Conservation (phyloP, 2,329 filamentous ascomycete genomes). For the Paracamarosporium sp. region DNA sequence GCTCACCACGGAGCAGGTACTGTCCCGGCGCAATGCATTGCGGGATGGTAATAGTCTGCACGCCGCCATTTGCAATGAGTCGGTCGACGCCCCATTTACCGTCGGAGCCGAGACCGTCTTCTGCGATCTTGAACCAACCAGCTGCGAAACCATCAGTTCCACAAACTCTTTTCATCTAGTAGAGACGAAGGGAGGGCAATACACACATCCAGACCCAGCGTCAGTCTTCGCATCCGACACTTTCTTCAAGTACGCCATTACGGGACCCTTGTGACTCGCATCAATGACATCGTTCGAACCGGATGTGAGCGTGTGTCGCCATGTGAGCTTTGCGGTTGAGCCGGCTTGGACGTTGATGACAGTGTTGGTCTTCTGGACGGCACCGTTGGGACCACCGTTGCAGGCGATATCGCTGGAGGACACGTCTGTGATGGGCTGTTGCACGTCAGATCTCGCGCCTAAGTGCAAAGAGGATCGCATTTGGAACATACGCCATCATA, state of each 20-base stretch:
- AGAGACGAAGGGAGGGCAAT: slow-evolving; percentile 5
- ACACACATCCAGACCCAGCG: slow-evolving; percentile 32
- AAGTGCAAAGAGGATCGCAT: background rate
- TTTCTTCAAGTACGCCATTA: slow-evolving; percentile 65
- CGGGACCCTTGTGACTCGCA: slow-evolving; percentile 62
- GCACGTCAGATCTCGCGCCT: slow-evolving; percentile 36
- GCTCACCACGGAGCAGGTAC: slow-evolving; percentile 52
- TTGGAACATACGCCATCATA: slow-evolving; percentile 38
- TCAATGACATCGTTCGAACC: slow-evolving; percentile 63
- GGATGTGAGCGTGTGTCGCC: slow-evolving; percentile 62
- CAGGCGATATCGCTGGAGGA: slow-evolving; percentile 62
- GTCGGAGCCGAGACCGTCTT: slow-evolving; percentile 46
- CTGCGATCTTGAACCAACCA: slow-evolving; percentile 44
- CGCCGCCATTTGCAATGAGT: slow-evolving; percentile 49
- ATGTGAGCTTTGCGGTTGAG: slow-evolving; percentile 59
- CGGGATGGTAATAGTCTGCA: slow-evolving; percentile 49
- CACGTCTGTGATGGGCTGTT: slow-evolving; percentile 61
- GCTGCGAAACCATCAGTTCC: slow-evolving; percentile 3
- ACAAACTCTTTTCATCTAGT: background rate
- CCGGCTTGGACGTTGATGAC: slow-evolving; percentile 54
- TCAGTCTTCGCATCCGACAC: slow-evolving; percentile 55
- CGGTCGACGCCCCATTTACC: slow-evolving; percentile 44
- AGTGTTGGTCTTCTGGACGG: slow-evolving; percentile 39
- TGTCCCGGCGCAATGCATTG: slow-evolving; percentile 44
- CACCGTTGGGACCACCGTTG: slow-evolving; percentile 62